phyloP scores from a whole-genome alignment of 139 green algal genomes.

The Parachlorella kessleri region DNA sequence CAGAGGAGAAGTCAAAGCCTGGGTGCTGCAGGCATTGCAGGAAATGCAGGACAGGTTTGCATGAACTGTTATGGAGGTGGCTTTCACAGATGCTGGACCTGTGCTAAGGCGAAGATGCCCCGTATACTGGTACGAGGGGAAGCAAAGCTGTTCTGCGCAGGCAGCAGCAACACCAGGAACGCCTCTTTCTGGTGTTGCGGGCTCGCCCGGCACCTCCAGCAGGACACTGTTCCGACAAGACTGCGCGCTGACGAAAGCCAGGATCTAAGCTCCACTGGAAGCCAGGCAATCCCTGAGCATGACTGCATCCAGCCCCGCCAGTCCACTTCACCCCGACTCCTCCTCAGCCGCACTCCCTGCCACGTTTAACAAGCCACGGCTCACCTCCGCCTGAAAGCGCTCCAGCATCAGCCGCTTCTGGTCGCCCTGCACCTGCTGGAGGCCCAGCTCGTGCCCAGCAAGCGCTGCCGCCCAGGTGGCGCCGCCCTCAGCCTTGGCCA shows the following conservation, averaged over 20 bases:
- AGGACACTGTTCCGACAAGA: neutral
- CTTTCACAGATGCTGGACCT: no score
- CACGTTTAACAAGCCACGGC: neutral
- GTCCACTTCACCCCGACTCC: neutral
- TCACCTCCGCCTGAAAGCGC: slow-evolving; percentile 88
- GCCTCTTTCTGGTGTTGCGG: no score
- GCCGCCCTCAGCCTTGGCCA: slow-evolving; percentile 79
- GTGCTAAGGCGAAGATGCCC: no score
- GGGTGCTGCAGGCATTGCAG: slow-evolving; percentile 71
- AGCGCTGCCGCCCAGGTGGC: slow-evolving; percentile 76
- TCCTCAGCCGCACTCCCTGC: neutral
- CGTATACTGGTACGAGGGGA: no score
- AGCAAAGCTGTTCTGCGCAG: no score
- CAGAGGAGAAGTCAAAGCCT: slow-evolving; percentile 94
- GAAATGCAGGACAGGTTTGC: no score
- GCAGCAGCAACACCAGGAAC: neutral
- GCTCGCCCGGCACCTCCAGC: neutral
- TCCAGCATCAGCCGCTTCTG: slow-evolving; percentile 89
- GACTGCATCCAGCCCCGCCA: neutral
- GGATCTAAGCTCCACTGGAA: neutral
- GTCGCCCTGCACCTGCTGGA: slow-evolving; percentile 60
- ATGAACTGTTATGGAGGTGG: no score
- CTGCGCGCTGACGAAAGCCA: neutral
- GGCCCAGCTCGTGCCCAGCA: slow-evolving; percentile 73
- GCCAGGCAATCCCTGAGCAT: neutral